These are phyloP conservation scores for Sordariomycetes sp. DNA, from an alignment of 2,329 filamentous ascomycete species.

Conservation along the genomic window DNA sequence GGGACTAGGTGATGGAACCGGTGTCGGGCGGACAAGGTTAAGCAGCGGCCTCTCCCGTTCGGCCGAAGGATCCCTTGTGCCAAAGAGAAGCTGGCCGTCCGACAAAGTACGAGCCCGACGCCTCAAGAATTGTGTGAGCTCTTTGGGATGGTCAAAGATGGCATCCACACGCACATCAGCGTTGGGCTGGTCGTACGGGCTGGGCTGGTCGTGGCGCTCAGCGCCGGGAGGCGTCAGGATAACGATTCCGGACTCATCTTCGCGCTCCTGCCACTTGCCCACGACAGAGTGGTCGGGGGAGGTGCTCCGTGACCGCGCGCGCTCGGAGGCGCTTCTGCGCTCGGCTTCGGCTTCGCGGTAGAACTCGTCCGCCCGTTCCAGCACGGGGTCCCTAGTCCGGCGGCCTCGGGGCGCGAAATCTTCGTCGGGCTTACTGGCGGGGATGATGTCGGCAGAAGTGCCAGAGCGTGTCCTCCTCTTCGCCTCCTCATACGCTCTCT, in stretches of 20 bases:
- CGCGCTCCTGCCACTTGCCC: constrained; percentile 36
- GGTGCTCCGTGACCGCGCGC: constrained; percentile 39
- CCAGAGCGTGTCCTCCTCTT: constrained; percentile 37
- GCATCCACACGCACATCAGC: constrained; percentile 56
- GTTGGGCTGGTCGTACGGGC: constrained; percentile 45
- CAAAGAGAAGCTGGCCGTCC: constrained; percentile 8
- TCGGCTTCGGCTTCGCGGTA: constrained; percentile 46
- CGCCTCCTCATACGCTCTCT: constrained; percentile 31
- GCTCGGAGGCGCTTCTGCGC: constrained; percentile 40
- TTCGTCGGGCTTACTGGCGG: constrained; percentile 22
- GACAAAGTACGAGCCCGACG: not conserved
- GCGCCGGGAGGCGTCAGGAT: constrained; percentile 47
- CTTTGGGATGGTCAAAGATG: constrained; percentile 37
- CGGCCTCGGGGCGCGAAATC: constrained; percentile 26
- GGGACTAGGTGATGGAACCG: constrained; percentile 34
- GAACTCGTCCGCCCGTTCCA: constrained; percentile 45
- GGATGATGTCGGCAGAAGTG: constrained; percentile 27
- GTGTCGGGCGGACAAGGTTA: constrained; percentile 52
- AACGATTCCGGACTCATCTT: constrained; percentile 22
- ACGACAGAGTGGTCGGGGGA: constrained; percentile 44
- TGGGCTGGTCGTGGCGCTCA: constrained; percentile 26
- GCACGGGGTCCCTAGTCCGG: constrained; percentile 29
- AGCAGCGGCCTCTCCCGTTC: constrained; percentile 46
- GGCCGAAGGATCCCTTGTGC: constrained; percentile 37
- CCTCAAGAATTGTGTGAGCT: constrained; percentile 27